These are phyloP conservation scores for Candida succiphila DNA, from an alignment of 805 yeast genomes.

Conservation along the genomic window DNA sequence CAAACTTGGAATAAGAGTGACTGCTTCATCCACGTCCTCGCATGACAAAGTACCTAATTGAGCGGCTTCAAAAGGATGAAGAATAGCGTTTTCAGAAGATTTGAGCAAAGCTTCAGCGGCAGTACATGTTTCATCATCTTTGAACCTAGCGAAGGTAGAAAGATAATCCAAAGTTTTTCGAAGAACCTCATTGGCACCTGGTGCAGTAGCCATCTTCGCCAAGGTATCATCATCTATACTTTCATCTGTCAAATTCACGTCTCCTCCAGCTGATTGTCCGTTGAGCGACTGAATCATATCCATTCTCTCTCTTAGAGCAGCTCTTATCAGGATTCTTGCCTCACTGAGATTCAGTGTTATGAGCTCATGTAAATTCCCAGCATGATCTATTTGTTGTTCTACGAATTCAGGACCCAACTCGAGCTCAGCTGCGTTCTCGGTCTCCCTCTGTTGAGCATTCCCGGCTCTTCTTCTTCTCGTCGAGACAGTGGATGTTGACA, in stretches of 20 bases:
- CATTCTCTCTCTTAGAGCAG: constrained; percentile 72
- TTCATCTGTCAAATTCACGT: constrained; percentile 16
- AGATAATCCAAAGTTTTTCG: constrained; percentile 87
- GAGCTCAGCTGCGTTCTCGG: constrained; percentile 83
- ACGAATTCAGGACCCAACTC: constrained; percentile 92
- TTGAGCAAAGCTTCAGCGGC: constrained; percentile 85
- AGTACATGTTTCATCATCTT: constrained; percentile 84
- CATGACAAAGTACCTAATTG: constrained; percentile 81
- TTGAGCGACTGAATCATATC: constrained; percentile 34
- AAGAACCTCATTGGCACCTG: constrained; percentile 77
- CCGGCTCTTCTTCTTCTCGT: constrained; percentile 67
- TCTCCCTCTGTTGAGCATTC: constrained; percentile 61
- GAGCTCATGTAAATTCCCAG: constrained; percentile 66
- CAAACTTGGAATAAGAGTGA: constrained; percentile 85
- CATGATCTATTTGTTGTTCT: constrained; percentile 67
- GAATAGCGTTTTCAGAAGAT: constrained; percentile 57
- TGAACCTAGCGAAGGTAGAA: constrained; percentile 78
- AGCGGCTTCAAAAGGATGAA: constrained; percentile 95
- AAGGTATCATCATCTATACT: constrained; percentile 38
- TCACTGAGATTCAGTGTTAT: constrained; percentile 85
- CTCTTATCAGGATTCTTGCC: constrained; percentile 81
- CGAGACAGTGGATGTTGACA: constrained; percentile 81
- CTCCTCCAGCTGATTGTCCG: constrained; percentile 6
- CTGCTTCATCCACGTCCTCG: constrained; percentile 95
- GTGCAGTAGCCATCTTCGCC: constrained; percentile 45